Base-by-base conservation (phyloP, 2,329 filamentous ascomycete genomes). In the Botryotinia narcissicola region DNA sequence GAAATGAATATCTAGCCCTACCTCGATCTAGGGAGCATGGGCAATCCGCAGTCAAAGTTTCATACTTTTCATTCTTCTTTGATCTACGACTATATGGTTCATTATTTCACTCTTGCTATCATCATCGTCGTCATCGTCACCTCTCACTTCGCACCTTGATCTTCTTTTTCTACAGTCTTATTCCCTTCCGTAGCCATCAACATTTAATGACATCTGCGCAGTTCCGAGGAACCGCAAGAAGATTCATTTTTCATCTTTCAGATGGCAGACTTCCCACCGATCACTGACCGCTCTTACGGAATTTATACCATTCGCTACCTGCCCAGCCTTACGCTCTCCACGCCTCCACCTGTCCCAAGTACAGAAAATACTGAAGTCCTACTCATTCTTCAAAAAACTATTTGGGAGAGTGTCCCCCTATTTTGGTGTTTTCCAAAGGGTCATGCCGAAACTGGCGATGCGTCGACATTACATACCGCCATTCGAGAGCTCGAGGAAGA, bases 341-440 rank as follows among this genome's bases (percentile, higher is more conserved):
- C 40, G 42, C 72, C 72, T 16, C 70, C 44, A 32, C 72, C 59
- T 29, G 46, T 40, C 32, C 71, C 67, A 12, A 68, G 66, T 48
- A 68, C 73, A 25, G 59, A 44, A n/a, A 78, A 73, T 29, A 74
- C 74, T 8, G 62, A 76, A 72, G 54, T 76, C 61, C 74, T 77
- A 35, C 74, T 77, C 70, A 76, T 77, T 64, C 61, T 66, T 4
- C 75, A 76, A 68, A 75, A 71, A 44, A 75, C 76, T 14, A 40
- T 68, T 25, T 42, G 29, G 42, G 59, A 61, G 22, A 22, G 37
- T 8, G 18, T 25, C n/a, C 48, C 70, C 32, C 44, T 71, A 22
- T 76, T 71, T 70, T 78, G 77, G 76, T 66, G 61, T 32, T 74
- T 78, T 44, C 76, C 77, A 22, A 78, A 78, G 69, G 76, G 75